Percentiles rank a stretch among this genome's conserved stretches.
phyloP scores from a whole-genome alignment of 2,329 filamentous ascomycete genomes.

The Chaetothyriales sp. region DNA sequence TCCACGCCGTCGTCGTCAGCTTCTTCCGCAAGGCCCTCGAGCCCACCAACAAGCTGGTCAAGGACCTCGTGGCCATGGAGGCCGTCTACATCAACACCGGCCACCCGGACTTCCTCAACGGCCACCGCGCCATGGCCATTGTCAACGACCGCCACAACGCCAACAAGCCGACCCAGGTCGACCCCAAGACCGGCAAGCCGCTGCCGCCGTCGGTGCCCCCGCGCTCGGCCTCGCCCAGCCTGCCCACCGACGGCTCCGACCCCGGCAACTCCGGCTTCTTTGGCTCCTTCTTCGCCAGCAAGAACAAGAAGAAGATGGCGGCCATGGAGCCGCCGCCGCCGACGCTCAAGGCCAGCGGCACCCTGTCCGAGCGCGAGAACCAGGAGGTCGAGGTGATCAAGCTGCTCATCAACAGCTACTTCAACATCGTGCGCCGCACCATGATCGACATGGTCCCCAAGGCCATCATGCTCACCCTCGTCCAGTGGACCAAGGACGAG shows the following conservation, averaged over 20 bases:
- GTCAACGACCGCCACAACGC: slow-evolving; percentile 83
- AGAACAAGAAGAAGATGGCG: slow-evolving; percentile 99
- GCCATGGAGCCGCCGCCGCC: slow-evolving; percentile 94
- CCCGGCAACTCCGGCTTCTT: slow-evolving; percentile 70
- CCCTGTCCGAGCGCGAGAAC: slow-evolving; percentile 80
- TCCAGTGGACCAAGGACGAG: slow-evolving; percentile 92
- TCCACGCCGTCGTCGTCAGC: slow-evolving; percentile 76
- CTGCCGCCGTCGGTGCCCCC: slow-evolving; percentile 54
- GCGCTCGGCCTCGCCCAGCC: slow-evolving; percentile 61
- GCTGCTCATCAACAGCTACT: slow-evolving; percentile 91
- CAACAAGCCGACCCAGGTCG: slow-evolving; percentile 78
- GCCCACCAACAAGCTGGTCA: slow-evolving; percentile 92
- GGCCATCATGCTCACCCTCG: slow-evolving; percentile 94
- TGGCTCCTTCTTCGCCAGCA: slow-evolving; percentile 94
- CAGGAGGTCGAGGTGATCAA: slow-evolving; percentile 99
- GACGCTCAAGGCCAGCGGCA: slow-evolving; percentile 85
- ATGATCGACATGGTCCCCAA: slow-evolving; percentile 99
- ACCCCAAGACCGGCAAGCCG: slow-evolving; percentile 97
- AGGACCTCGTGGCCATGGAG: slow-evolving; percentile 88
- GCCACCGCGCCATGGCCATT: slow-evolving; percentile 93
- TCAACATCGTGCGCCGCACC: slow-evolving; percentile 92
- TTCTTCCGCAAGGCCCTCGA: slow-evolving; percentile 99
- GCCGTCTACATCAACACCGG: slow-evolving; percentile 96
- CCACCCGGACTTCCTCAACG: slow-evolving; percentile 94
- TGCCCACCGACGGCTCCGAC: slow-evolving; percentile 41